Evolutionary conservation across 164 flowering plant species (phyloP).

Genomic region (Protea cynaroides): DNA sequence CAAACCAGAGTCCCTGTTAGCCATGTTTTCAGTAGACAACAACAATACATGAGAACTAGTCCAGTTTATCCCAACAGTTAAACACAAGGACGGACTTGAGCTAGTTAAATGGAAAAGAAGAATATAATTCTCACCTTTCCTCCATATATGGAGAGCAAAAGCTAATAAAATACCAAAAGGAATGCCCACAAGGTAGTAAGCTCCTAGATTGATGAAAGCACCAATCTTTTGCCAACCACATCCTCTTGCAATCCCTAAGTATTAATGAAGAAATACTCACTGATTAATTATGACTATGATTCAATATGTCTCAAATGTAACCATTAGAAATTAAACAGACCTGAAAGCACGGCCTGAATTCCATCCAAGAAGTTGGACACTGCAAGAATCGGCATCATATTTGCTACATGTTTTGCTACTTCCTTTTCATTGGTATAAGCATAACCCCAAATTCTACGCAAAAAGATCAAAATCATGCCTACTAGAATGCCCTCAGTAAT

Average conservation of each 20-base stretch:
- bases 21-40: background rate
- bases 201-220: constrained; percentile 61
- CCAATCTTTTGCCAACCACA: constrained; percentile 90
- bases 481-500: constrained; percentile 37
- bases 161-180: constrained; percentile 52
- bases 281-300: no score
- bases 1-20: constrained; percentile 72
- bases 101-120: background rate
- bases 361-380: constrained; percentile 61
- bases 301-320: no score
- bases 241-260: constrained; percentile 65
- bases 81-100: background rate
- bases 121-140: constrained; percentile 45
- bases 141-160: constrained; percentile 52
- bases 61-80: background rate
- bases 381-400: constrained; percentile 68
- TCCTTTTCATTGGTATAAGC: constrained; percentile 61
- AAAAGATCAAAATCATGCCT: constrained; percentile 36
- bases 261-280: background rate
- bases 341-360: constrained; percentile 76
- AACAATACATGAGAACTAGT: background rate
- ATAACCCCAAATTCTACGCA: constrained; percentile 56
- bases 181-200: constrained; percentile 68
- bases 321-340: constrained; percentile 14
- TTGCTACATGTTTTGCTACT: constrained; percentile 55